Conservation (phyloP, 495 filamentous ascomycete species). For the Chlorociboria aeruginascens region DNA sequence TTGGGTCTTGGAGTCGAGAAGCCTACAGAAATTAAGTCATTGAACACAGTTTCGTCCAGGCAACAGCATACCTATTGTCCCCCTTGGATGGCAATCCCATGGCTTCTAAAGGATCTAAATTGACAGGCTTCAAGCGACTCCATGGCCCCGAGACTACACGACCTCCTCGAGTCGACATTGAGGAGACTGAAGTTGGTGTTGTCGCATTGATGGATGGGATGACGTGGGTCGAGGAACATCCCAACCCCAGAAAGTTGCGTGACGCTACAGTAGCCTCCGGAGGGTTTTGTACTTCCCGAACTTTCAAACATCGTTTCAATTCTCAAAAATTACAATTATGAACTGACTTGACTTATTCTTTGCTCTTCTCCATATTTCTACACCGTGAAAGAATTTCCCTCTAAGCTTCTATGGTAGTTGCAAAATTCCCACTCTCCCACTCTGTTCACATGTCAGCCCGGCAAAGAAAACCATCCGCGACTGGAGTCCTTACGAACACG, state of each 20-base stretch:
- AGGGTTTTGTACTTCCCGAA: too few species aligned
- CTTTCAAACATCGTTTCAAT: too few species aligned
- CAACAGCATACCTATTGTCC: conserved; percentile 47
- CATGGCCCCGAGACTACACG: conserved; percentile 43
- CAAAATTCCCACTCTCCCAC: not conserved
- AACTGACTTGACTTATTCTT: too few species aligned
- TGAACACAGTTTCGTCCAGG: not conserved
- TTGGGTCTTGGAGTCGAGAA: conserved; percentile 64
- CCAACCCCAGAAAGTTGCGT: too few species aligned
- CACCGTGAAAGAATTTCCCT: too few species aligned
- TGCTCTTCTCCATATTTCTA: too few species aligned
- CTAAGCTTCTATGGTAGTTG: too few species aligned
- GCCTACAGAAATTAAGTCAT: conserved; percentile 31
- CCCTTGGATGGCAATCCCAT: conserved; percentile 84
- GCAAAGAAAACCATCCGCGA: conserved; percentile 8
- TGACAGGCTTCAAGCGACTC: conserved; percentile 60
- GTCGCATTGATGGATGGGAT: conserved; percentile 2
- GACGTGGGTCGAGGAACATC: too few species aligned
- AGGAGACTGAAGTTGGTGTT: conserved; percentile 14
- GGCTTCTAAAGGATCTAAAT: conserved; percentile 58
- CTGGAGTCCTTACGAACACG: conserved; percentile 7
- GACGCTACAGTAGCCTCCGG: too few species aligned
- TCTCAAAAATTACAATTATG: too few species aligned
- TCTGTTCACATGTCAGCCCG: conserved; percentile 7
- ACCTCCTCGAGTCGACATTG: conserved; percentile 22